Conservation (phyloP, 331 rosid genomes). For the Pyrus hybrid region DNA sequence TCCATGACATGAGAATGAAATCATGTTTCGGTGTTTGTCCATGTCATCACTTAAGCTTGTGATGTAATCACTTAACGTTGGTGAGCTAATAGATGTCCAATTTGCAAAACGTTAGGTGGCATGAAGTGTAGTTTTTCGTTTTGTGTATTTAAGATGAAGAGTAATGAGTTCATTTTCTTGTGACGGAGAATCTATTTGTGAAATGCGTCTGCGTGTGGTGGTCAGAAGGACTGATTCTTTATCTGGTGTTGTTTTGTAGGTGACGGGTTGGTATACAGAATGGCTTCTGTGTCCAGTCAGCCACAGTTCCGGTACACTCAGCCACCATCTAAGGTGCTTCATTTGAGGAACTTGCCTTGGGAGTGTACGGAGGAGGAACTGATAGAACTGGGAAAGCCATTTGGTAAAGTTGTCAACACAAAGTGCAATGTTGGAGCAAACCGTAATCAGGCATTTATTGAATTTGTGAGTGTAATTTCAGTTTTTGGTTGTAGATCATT, state of each 20-base stretch:
- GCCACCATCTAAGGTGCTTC: constrained; percentile 98
- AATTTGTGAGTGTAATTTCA: constrained; percentile 62
- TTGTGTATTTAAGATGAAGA: background rate
- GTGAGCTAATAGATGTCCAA: background rate
- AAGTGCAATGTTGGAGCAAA: constrained; percentile 99
- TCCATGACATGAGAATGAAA: background rate
- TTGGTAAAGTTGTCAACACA: constrained; percentile 98
- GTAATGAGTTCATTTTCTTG: background rate
- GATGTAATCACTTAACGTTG: background rate
- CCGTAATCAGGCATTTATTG: constrained; percentile 95
- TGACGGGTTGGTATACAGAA: constrained; percentile 19
- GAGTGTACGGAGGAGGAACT: constrained; percentile 97
- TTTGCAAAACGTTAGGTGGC: background rate
- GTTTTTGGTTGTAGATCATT: too few relatives aligned
- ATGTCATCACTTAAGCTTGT: background rate
- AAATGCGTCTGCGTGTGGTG: background rate
- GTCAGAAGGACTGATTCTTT: constrained; percentile 3
- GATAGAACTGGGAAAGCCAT: constrained; percentile 97
- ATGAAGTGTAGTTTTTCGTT: background rate
- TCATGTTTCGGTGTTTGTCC: background rate
- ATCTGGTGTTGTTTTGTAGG: constrained; percentile 22
- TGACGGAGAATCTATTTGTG: background rate
- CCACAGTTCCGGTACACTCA: constrained; percentile 99
- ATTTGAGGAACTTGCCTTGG: constrained; percentile 97
- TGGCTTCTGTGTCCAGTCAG: constrained; percentile 96